phyloP scores from a whole-genome alignment of 2,329 filamentous ascomycete genomes.

The Camptophora hylomeconis region DNA sequence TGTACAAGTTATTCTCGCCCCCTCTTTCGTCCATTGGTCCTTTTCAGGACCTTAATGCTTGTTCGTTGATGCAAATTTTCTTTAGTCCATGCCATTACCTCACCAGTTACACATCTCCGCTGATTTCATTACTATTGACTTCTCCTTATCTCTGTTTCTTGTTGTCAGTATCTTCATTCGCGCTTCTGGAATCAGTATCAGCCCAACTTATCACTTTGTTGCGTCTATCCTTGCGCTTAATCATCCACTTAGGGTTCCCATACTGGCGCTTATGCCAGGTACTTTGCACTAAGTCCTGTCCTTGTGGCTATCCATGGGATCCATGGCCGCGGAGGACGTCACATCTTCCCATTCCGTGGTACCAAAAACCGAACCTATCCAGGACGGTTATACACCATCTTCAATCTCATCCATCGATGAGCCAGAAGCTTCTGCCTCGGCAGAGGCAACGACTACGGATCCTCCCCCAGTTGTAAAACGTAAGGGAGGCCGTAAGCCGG shows the following conservation, averaged over 20 bases:
- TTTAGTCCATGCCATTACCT: conserved; percentile 20
- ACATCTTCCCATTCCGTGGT: conserved; percentile 29
- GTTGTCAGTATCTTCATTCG: conserved; percentile 17
- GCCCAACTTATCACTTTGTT: no score
- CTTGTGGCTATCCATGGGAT: conserved; percentile 26
- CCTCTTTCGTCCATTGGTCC: no score
- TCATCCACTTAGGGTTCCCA: conserved; percentile 4
- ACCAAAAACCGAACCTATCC: conserved; percentile 29
- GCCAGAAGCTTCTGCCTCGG: conserved; percentile 26
- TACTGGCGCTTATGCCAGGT: conserved; percentile 17
- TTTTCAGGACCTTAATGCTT: no score
- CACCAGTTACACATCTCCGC: conserved; percentile 9
- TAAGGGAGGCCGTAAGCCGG: conserved; percentile 94
- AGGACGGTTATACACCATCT: conserved; percentile 31
- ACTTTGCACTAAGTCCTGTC: conserved; percentile 16
- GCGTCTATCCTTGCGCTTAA: conserved; percentile 9
- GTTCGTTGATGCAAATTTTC: no score
- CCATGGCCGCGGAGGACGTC: conserved; percentile 27
- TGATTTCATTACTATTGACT: conserved; percentile 15
- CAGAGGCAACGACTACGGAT: conserved; percentile 18
- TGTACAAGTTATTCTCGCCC: no score
- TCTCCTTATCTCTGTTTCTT: conserved; percentile 18
- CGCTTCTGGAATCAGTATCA: conserved; percentile 12
- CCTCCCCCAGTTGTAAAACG: conserved; percentile 59
- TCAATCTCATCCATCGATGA: conserved; percentile 32